phyloP scores from a whole-genome alignment of 2,329 filamentous ascomycete genomes.

The Didymosphaeria variabile region DNA sequence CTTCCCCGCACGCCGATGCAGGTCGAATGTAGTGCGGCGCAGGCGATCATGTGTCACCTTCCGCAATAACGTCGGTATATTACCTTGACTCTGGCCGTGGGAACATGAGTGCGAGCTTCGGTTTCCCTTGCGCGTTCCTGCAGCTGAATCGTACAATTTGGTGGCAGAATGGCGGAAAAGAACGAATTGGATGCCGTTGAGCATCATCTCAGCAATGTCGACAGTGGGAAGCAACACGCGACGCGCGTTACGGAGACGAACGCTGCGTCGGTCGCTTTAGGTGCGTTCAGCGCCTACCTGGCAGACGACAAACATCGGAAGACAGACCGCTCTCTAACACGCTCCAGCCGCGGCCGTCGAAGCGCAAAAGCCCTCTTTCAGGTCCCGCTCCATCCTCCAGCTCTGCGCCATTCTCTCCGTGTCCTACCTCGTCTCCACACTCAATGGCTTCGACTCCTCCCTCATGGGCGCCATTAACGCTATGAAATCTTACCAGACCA shows the following conservation, averaged over 20 bases:
- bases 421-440: slow-evolving; percentile 45
- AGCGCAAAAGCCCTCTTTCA: slow-evolving; percentile 43
- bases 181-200: slow-evolving; percentile 30
- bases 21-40: background rate
- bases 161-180: slow-evolving; percentile 2
- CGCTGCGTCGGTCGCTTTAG: slow-evolving; percentile 42
- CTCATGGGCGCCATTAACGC: slow-evolving; percentile 62
- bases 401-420: slow-evolving; percentile 47
- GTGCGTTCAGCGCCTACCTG: slow-evolving; percentile 23
- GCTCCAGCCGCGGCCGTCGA: slow-evolving; percentile 41
- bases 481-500: slow-evolving; percentile 60
- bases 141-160: background rate
- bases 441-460: slow-evolving; percentile 49
- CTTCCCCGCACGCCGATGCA: slow-evolving; percentile 11
- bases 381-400: slow-evolving; percentile 42
- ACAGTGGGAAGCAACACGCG: slow-evolving; percentile 34
- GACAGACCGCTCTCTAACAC: background rate
- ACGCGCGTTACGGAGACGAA: slow-evolving; percentile 36
- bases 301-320: background rate
- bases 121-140: background rate
- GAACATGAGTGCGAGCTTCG: background rate
- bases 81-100: background rate
- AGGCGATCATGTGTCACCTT: slow-evolving; percentile 7
- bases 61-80: background rate
- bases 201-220: slow-evolving; percentile 33